Evolutionary conservation across 2,329 filamentous ascomycete genomes (phyloP).

Genomic region (Fusarium setosum): DNA sequence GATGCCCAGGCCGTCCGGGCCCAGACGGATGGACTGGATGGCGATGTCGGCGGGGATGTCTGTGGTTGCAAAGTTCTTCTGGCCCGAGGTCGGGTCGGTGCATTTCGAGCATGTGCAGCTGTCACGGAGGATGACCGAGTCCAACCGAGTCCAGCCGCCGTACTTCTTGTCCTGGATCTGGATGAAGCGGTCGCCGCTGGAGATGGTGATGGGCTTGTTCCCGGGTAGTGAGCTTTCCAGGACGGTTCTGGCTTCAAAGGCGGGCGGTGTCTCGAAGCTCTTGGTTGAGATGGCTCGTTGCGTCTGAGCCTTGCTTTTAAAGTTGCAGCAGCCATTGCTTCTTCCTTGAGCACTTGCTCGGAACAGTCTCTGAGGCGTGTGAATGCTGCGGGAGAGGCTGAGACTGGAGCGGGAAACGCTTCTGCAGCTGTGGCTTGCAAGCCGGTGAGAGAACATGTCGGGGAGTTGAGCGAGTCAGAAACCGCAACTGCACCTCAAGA

Average conservation of each 20-base stretch:
- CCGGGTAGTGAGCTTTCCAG: constrained; percentile 11
- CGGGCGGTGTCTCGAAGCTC: constrained; percentile 10
- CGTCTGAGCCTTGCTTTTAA: too few species aligned
- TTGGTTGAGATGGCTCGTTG: constrained; percentile 17
- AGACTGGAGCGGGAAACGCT: background rate
- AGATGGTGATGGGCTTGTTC: constrained; percentile 33
- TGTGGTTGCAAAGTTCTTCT: constrained; percentile 63
- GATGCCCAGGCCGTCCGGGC: constrained; percentile 61
- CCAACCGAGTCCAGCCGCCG: constrained; percentile 40
- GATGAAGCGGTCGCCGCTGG: constrained; percentile 42
- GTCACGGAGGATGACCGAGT: constrained; percentile 59
- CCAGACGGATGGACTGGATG: constrained; percentile 45
- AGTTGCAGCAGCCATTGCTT: background rate
- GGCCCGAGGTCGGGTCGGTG: constrained; percentile 68
- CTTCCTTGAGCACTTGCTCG: constrained; percentile 35
- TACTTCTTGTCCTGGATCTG: constrained; percentile 37
- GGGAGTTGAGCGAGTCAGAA: background rate
- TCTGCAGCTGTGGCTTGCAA: constrained; percentile 22
- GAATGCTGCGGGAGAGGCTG: background rate
- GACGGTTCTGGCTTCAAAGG: constrained; percentile 20
- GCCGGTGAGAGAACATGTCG: constrained; percentile 28
- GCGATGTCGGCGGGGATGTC: constrained; percentile 51
- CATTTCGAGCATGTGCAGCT: constrained; percentile 64
- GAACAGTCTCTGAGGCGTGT: background rate
- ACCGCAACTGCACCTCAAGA: background rate